Base-by-base conservation (phyloP, 768 basidiomycete genomes). In the Tremella mesenterica region DNA sequence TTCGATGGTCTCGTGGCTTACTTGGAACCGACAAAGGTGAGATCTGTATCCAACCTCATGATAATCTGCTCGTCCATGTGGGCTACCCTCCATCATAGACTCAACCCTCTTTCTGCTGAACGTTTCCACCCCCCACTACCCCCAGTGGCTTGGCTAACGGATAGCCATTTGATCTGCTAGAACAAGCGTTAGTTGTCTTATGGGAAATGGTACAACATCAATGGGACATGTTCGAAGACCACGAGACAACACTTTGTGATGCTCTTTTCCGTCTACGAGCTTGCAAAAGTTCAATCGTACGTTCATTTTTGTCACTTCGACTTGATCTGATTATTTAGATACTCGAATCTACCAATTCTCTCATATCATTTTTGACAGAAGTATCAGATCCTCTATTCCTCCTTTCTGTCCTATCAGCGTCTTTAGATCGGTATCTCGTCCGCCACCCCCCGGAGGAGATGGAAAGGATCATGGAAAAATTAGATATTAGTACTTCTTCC, bases 131-230 rank as follows among this genome's bases (percentile, higher is more conserved):
- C 36, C 18, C n/a, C n/a, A n/a, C n/a, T n/a, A n/a, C n/a, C n/a
- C n/a, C n/a, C n/a, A n/a, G n/a, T n/a, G n/a, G n/a, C n/a, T n/a
- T n/a, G n/a, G n/a, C n/a, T n/a, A n/a, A n/a, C n/a, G n/a, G n/a
- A n/a, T 16, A 44, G 25, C 25, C 39, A 20, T 29, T 57, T 36
- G 28, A 34, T 25, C 28, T 48, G 29, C 65, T 91, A 86, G 75
- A 75, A 45, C 38, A 41, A 41, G 38, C n/a, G 8, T 74, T 92
- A 59, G 85, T 90, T 53, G 76, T 86, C 28, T 65, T 89, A 10
- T 91, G 85, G 85, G 88, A 91, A 71, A 77, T 89, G 66, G 74
- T 92, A 4, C 84, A 84, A 64, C 80, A 84, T 60, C 86, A 89
- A 67, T 77, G 81, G 21, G 71, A 78, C 27, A 79, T 83, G 57